Percentiles rank a stretch among this genome's conserved stretches.
These are phyloP conservation scores for Picea glauca DNA, from an alignment of 75 land plant genomes.

Conservation along the genomic window DNA sequence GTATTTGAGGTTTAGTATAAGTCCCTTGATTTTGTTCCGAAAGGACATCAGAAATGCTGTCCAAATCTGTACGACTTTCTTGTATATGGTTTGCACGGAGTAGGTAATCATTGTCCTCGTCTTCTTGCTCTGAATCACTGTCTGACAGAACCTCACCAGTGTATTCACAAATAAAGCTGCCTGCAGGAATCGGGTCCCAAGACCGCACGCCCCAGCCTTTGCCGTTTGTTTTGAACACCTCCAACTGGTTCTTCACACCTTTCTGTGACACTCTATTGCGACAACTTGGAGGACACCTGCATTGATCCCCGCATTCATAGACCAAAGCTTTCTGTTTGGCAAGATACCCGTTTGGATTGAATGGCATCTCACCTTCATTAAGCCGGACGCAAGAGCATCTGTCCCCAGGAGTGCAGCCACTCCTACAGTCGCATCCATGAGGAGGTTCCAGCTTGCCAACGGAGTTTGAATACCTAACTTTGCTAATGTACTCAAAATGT, in stretches of 20 bases:
- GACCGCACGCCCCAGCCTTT: slow-evolving; percentile 79
- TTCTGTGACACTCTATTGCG: slow-evolving; percentile 45
- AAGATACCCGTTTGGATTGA: slow-evolving; percentile 40
- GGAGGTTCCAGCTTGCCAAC: slow-evolving; percentile 12
- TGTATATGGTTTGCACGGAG: slow-evolving; percentile 28
- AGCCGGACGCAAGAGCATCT: slow-evolving; percentile 38
- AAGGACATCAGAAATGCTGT: slow-evolving; percentile 19
- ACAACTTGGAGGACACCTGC: slow-evolving; percentile 47
- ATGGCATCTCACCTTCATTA: slow-evolving; percentile 51
- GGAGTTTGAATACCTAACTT: slow-evolving; percentile 27
- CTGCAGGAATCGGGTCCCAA: slow-evolving; percentile 68
- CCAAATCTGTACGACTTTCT: slow-evolving; percentile 20
- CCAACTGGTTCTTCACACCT: slow-evolving; percentile 46
- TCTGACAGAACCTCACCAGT: slow-evolving; percentile 44
- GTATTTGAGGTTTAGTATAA: neutral
- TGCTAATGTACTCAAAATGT: slow-evolving; percentile 42
- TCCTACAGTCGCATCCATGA: slow-evolving; percentile 42
- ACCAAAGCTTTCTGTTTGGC: slow-evolving; percentile 25
- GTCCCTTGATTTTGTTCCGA: slow-evolving; percentile 19
- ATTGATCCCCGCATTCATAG: slow-evolving; percentile 56
- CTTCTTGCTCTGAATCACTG: slow-evolving; percentile 23
- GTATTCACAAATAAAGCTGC: slow-evolving; percentile 75
- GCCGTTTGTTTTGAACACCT: slow-evolving; percentile 65
- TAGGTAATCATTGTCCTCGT: slow-evolving; percentile 38
- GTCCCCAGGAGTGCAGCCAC: slow-evolving; percentile 20